Conservation (phyloP, 805 yeast genomes). For the Groenewaldozyma tartarivorans region DNA sequence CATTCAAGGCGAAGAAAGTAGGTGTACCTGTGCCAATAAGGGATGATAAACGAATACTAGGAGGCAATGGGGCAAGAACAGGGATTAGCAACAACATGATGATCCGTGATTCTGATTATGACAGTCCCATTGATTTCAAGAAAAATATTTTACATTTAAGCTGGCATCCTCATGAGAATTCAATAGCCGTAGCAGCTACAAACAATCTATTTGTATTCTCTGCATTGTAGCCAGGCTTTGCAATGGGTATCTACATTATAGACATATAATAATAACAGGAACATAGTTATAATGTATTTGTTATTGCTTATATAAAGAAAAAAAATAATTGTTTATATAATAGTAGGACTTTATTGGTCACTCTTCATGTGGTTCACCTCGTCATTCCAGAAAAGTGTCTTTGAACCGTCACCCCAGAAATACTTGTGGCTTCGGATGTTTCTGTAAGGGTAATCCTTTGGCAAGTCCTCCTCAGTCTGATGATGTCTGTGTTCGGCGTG, state of each 20-base stretch:
- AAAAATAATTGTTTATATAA: too few species aligned
- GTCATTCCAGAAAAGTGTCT: constrained; percentile 94
- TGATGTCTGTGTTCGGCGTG: constrained; percentile 70
- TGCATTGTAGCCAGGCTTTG: constrained; percentile 19
- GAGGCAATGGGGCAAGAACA: constrained; percentile 10
- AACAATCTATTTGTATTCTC: constrained; percentile 52
- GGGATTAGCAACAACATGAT: constrained; percentile 36
- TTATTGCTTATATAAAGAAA: neutral
- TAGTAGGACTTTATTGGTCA: constrained; percentile 1
- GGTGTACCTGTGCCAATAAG: constrained; percentile 30
- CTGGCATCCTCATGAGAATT: constrained; percentile 97
- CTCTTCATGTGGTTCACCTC: constrained; percentile 71
- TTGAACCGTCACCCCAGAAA: constrained; percentile 99
- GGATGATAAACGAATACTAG: neutral
- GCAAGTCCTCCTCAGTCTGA: constrained; percentile 86
- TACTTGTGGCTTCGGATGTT: constrained; percentile 78
- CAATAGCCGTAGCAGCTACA: constrained; percentile 97
- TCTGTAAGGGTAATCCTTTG: constrained; percentile 81
- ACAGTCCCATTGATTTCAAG: constrained; percentile 74
- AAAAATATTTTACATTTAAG: constrained; percentile 90
- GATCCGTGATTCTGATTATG: constrained; percentile 59
- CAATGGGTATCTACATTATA: too few species aligned
- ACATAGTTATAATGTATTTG: neutral
- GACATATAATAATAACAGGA: constrained; percentile 1
- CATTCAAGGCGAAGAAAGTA: constrained; percentile 73